phyloP scores from a whole-genome alignment of 2,329 filamentous ascomycete genomes.

The Coniosporium uncinatum region DNA sequence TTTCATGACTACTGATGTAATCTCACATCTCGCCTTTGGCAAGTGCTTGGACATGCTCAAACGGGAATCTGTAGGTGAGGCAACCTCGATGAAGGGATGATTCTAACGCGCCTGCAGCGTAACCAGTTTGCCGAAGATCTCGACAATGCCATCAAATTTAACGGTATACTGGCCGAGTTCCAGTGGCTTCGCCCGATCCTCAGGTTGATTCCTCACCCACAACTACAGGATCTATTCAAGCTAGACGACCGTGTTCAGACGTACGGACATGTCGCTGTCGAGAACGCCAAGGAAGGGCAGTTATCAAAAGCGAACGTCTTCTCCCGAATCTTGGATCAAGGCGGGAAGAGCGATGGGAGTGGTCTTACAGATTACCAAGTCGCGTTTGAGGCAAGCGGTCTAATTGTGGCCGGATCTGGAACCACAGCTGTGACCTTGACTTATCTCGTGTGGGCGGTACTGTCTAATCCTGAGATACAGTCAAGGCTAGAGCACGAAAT shows the following conservation, averaged over 20 bases:
- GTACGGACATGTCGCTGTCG: constrained; percentile 1
- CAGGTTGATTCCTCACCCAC: constrained; percentile 13
- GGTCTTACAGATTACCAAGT: constrained; percentile 23
- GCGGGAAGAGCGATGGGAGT: constrained; percentile 21
- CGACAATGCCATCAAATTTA: constrained; percentile 24
- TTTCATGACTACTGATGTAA: constrained; percentile 31
- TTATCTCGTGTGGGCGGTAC: constrained; percentile 24
- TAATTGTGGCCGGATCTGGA: constrained; percentile 26
- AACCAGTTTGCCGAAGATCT: constrained; percentile 27
- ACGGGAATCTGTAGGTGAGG: constrained; percentile 18
- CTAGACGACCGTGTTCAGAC: too few relatives aligned
- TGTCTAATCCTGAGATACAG: constrained; percentile 9
- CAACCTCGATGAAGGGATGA: not conserved
- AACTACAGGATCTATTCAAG: constrained; percentile 5
- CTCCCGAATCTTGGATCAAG: constrained; percentile 14
- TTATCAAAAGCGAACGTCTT: constrained; percentile 22
- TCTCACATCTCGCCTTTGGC: constrained; percentile 29
- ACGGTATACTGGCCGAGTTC: constrained; percentile 27
- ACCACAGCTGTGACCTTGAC: constrained; percentile 25
- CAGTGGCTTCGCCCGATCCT: too few relatives aligned
- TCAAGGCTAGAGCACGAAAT: not conserved
- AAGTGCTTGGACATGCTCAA: constrained; percentile 31
- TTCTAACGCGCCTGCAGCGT: constrained; percentile 8
- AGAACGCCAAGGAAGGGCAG: constrained; percentile 2
- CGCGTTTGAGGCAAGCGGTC: constrained; percentile 20